A percentile compares a stretch with the other conserved stretches of the same genome.
These are phyloP conservation scores for Puccinellia tenuiflora DNA, from an alignment of 176 grass and related monocot species.

Conservation along the genomic window DNA sequence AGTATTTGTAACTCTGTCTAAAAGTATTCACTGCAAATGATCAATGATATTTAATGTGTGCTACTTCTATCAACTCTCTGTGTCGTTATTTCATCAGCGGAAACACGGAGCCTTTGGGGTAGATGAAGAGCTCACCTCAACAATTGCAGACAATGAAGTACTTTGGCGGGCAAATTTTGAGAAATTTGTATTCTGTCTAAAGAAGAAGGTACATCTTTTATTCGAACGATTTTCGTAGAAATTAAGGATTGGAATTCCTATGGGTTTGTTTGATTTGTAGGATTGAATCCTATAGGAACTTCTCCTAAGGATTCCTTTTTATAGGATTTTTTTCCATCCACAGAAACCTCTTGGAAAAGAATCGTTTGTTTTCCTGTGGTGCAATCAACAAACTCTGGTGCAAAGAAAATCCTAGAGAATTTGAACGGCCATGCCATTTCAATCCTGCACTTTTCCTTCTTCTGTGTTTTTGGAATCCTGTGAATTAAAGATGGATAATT, in stretches of 20 bases:
- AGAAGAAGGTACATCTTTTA: constrained; percentile 89
- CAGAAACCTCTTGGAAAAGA: not conserved
- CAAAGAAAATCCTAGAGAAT: not conserved
- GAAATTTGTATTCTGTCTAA: constrained; percentile 69
- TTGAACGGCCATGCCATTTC: too few relatives aligned
- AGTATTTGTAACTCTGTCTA: not conserved
- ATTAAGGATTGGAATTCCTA: not conserved
- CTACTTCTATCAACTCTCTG: constrained; percentile 21
- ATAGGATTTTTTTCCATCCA: not conserved
- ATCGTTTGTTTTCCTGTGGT: not conserved
- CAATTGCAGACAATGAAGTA: constrained; percentile 76
- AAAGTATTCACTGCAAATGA: not conserved
- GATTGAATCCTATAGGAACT: not conserved
- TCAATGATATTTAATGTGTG: constrained; percentile 19
- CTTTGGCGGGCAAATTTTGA: constrained; percentile 90
- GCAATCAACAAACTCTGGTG: not conserved
- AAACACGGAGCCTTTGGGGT: constrained; percentile 58
- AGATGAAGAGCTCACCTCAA: constrained; percentile 61
- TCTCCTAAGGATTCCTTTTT: not conserved
- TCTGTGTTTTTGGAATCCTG: not conserved
- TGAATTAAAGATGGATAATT: not conserved
- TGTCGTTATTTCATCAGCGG: constrained; percentile 42
- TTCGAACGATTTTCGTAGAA: not conserved
- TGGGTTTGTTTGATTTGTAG: not conserved
- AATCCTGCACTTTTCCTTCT: not conserved